These are phyloP conservation scores for Magnusiomyces clavatus DNA, from an alignment of 1,139 yeast genomes.

Conservation along the genomic window DNA sequence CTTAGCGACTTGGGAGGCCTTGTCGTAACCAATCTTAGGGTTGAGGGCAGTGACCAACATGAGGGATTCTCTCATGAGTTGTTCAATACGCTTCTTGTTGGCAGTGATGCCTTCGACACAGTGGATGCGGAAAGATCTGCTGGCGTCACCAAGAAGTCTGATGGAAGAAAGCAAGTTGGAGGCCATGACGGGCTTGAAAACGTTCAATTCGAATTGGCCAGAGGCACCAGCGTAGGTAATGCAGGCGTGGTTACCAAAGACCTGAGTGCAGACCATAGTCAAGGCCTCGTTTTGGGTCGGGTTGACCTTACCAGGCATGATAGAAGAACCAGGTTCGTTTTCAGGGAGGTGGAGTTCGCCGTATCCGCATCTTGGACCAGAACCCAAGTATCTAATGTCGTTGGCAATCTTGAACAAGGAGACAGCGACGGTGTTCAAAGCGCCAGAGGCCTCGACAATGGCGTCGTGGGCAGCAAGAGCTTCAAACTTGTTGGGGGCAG, in stretches of 20 bases:
- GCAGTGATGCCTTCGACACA: conserved; percentile 94
- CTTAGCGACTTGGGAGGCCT: conserved; percentile 95
- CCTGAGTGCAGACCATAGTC: conserved; percentile 97
- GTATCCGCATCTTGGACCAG: conserved; percentile 99
- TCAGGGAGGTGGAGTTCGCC: conserved; percentile 94
- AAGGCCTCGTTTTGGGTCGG: conserved; percentile 98
- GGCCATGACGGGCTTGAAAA: conserved; percentile 94
- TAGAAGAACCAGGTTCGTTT: conserved; percentile 98
- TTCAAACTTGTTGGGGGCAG: conserved; percentile 98
- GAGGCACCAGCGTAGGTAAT: conserved; percentile 97
- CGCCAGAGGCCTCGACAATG: conserved; percentile 94
- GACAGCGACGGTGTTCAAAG: conserved; percentile 88
- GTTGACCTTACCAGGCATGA: conserved; percentile 99
- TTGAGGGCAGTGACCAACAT: conserved; percentile 98
- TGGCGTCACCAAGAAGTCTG: conserved; percentile 83
- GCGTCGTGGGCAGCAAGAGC: conserved; percentile 99
- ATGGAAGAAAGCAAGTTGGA: conserved; percentile 81
- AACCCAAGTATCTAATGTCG: conserved; percentile 95
- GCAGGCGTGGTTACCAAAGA: conserved; percentile 91
- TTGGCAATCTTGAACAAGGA: conserved; percentile 94
- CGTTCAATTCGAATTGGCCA: conserved; percentile 97
- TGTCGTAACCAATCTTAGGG: conserved; percentile 97
- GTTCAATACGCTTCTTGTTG: conserved; percentile 76
- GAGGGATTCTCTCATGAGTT: conserved; percentile 84
- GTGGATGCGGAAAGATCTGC: conserved; percentile 80